A percentile compares a stretch with the other conserved stretches of the same genome.
These are phyloP conservation scores for Lipomyces spencermartinsiae DNA, from an alignment of 805 yeast species.

Conservation along the genomic window DNA sequence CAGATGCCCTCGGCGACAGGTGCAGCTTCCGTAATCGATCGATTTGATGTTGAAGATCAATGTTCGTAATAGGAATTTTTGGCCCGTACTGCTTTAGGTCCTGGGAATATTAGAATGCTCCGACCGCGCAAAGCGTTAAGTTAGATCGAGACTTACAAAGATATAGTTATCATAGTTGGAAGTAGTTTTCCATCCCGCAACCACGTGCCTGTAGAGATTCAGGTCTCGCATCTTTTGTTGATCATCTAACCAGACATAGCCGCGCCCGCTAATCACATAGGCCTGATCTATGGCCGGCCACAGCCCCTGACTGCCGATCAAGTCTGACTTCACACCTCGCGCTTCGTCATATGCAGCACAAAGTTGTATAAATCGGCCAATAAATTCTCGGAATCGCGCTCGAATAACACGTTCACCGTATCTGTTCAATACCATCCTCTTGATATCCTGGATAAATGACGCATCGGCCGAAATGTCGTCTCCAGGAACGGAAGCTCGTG, in stretches of 20 bases:
- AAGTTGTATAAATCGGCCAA: slow-evolving; percentile 42
- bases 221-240: slow-evolving; percentile 39
- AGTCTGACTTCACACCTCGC: slow-evolving; percentile 40
- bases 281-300: slow-evolving; percentile 30
- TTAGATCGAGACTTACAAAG: neutral
- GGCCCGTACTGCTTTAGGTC: slow-evolving; percentile 30
- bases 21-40: slow-evolving; percentile 42
- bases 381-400: slow-evolving; percentile 41
- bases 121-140: slow-evolving; percentile 24
- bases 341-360: slow-evolving; percentile 43
- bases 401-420: slow-evolving; percentile 44
- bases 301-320: slow-evolving; percentile 21
- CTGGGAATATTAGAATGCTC: neutral
- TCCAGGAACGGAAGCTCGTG: neutral
- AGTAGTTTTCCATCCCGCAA: slow-evolving; percentile 45
- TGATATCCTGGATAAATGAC: slow-evolving; percentile 42
- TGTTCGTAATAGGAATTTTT: slow-evolving; percentile 37
- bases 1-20: slow-evolving; percentile 41
- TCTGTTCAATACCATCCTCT: slow-evolving; percentile 42
- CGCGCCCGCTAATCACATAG: slow-evolving; percentile 42
- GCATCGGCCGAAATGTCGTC: slow-evolving; percentile 26
- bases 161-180: slow-evolving; percentile 35
- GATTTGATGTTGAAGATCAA: slow-evolving; percentile 44
- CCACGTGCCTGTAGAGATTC: slow-evolving; percentile 40
- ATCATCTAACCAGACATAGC: slow-evolving; percentile 45